Conservation (phyloP, 805 yeast species). For the Candida quercuum region DNA sequence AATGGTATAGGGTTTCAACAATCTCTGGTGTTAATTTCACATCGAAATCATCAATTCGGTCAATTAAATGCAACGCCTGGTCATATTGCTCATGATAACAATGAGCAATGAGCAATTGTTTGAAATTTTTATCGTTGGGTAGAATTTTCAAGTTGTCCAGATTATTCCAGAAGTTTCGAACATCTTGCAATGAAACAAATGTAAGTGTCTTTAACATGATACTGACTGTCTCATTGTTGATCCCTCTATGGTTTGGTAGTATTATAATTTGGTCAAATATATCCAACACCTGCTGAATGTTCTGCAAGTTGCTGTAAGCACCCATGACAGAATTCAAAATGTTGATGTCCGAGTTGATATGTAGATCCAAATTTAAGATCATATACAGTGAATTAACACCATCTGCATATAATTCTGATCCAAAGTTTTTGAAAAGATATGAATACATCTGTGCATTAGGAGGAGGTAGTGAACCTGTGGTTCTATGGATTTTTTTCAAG, state of each 20-base stretch:
- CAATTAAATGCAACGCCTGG: constrained; percentile 48
- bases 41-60: constrained; percentile 42
- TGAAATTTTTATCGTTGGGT: constrained; percentile 48
- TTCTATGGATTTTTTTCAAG: constrained; percentile 49
- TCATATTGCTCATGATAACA: constrained; percentile 58
- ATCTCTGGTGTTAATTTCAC: constrained; percentile 38
- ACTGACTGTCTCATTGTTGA: constrained; percentile 58
- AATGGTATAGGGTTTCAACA: constrained; percentile 42
- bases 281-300: constrained; percentile 50
- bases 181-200: constrained; percentile 46
- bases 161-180: constrained; percentile 56
- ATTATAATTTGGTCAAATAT: constrained; percentile 54
- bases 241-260: constrained; percentile 43
- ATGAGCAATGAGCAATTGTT: constrained; percentile 63
- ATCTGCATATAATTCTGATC: constrained; percentile 50
- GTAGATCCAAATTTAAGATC: constrained; percentile 56
- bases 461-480: constrained; percentile 41
- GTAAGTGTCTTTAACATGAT: constrained; percentile 65
- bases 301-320: constrained; percentile 56
- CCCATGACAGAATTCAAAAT: constrained; percentile 59
- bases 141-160: constrained; percentile 41
- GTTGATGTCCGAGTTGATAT: constrained; percentile 47
- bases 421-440: constrained; percentile 56
- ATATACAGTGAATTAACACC: constrained; percentile 65
- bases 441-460: constrained; percentile 53